Percentiles rank a stretch among this genome's conserved stretches.
Conservation (phyloP, 2,329 filamentous ascomycete species). For the Talaromyces amestolkiae region DNA sequence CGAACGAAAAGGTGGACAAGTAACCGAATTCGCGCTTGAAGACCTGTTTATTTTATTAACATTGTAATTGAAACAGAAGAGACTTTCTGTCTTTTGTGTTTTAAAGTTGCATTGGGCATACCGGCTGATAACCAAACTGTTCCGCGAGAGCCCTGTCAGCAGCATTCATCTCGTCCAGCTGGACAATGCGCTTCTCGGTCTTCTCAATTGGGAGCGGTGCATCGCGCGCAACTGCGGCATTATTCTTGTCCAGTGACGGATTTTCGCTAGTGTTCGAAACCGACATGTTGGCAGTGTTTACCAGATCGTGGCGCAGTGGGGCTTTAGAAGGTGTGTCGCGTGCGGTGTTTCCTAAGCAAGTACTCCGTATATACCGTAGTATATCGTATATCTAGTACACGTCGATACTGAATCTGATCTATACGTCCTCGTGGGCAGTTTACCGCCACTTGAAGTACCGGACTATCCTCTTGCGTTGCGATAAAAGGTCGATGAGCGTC, state of each 20-base stretch:
- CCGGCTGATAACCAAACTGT: slow-evolving; percentile 34
- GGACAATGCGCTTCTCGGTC: slow-evolving; percentile 19
- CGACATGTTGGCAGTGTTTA: slow-evolving; percentile 14
- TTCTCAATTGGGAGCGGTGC: background rate
- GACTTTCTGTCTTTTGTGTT: background rate
- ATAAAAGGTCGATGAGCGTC: slow-evolving; percentile 12
- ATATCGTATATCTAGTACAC: no score
- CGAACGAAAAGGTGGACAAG: slow-evolving; percentile 60
- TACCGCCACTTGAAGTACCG: slow-evolving; percentile 19
- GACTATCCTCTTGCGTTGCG: slow-evolving; percentile 19
- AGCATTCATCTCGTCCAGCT: slow-evolving; percentile 26
- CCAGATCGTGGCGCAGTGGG: background rate
- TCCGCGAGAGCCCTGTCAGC: slow-evolving; percentile 31
- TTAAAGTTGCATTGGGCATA: slow-evolving; percentile 20
- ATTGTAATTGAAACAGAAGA: background rate
- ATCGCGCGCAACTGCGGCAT: background rate
- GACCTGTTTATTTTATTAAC: slow-evolving; percentile 36
- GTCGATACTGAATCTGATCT: background rate
- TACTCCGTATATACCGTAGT: background rate
- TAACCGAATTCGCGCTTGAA: slow-evolving; percentile 61
- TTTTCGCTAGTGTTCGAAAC: slow-evolving; percentile 15
- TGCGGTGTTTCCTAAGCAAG: slow-evolving; percentile 3
- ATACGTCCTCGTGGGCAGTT: background rate
- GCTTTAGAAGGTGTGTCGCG: slow-evolving; percentile 6
- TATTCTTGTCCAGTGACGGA: slow-evolving; percentile 13